These are phyloP conservation scores for Solanum sitiens DNA, from an alignment of 257 asterid genomes.

Conservation along the genomic window DNA sequence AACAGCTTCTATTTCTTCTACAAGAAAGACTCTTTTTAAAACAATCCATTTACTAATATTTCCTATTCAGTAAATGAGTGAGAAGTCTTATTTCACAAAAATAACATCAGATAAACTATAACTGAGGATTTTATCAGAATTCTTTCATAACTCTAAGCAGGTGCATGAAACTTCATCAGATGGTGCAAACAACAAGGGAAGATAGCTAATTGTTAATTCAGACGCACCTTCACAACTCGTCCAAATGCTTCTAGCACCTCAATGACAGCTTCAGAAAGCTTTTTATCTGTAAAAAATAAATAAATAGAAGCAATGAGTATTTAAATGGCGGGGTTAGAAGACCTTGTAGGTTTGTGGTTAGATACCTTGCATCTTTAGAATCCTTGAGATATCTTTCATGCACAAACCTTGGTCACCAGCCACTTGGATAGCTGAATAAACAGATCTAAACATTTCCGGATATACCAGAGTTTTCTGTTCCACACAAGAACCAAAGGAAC, in stretches of 20 bases:
- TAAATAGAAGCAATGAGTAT: slow-evolving; percentile 5
- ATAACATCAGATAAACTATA: neutral
- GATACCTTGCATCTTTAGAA: slow-evolving; percentile 47
- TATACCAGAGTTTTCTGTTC: slow-evolving; percentile 17
- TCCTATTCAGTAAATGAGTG: neutral
- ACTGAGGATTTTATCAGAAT: neutral
- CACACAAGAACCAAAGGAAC: slow-evolving; percentile 31
- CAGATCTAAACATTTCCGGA: slow-evolving; percentile 51
- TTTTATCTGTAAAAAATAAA: slow-evolving; percentile 37
- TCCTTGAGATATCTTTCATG: slow-evolving; percentile 52
- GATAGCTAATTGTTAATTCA: neutral
- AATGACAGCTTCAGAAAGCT: slow-evolving; percentile 37
- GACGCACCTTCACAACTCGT: slow-evolving; percentile 61
- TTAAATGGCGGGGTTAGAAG: slow-evolving; percentile 3
- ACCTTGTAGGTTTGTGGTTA: neutral
- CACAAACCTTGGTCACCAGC: slow-evolving; percentile 93
- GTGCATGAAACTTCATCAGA: neutral
- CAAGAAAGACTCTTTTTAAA: neutral
- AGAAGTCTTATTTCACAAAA: neutral
- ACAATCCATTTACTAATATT: neutral
- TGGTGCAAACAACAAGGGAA: neutral
- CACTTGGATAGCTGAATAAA: slow-evolving; percentile 69
- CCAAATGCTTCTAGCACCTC: slow-evolving; percentile 85
- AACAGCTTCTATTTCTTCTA: neutral
- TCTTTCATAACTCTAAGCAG: neutral